These are phyloP conservation scores for Candida caryicola DNA, from an alignment of 805 yeast species.

Conservation along the genomic window DNA sequence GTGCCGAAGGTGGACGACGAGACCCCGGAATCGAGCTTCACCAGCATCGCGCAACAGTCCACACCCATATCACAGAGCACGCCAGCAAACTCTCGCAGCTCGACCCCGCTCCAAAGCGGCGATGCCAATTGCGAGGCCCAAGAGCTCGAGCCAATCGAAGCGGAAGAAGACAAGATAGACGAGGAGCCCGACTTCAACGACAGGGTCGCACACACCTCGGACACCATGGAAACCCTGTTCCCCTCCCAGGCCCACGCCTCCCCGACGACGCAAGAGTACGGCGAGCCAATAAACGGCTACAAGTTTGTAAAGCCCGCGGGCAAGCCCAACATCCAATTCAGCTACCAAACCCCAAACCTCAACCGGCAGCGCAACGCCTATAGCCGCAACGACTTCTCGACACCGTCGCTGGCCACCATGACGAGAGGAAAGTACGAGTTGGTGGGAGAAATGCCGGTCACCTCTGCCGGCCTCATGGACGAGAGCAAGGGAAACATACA, in stretches of 20 bases:
- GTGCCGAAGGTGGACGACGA: constrained; percentile 8
- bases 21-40: constrained; percentile 3
- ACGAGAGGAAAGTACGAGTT: constrained; percentile 19
- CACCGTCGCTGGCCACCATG: not conserved
- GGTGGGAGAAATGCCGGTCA: constrained; percentile 31
- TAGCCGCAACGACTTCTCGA: constrained; percentile 9
- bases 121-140: not conserved
- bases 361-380: constrained; percentile 10
- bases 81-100: constrained; percentile 39
- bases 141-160: not conserved
- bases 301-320: constrained; percentile 35
- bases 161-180: not conserved
- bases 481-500: constrained; percentile 32
- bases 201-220: too few species aligned
- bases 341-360: constrained; percentile 16
- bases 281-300: constrained; percentile 41
- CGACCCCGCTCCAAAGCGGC: constrained; percentile 23
- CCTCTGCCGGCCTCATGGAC: constrained; percentile 33
- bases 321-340: constrained; percentile 16
- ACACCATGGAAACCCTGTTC: not conserved
- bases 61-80: constrained; percentile 45
- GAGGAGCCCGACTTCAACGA: not conserved
- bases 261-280: constrained; percentile 24
- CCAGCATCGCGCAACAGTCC: constrained; percentile 9
- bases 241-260: not conserved